Base-by-base conservation (phyloP, 108 stramenopile genomes). In the Thalassiosira profunda region DNA sequence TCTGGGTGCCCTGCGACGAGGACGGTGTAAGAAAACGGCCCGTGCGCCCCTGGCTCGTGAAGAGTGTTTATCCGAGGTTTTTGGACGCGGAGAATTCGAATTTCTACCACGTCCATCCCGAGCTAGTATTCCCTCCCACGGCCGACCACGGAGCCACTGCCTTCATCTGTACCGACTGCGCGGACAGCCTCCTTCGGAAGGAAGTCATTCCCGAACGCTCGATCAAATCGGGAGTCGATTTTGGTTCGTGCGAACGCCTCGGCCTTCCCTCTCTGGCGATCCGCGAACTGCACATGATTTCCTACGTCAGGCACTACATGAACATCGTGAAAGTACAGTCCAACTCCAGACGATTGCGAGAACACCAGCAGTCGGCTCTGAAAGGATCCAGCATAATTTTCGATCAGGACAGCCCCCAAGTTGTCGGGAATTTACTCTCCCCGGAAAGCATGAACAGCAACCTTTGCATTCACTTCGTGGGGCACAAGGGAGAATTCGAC, bases 341-440 rank as follows among this genome's bases (percentile, higher is more conserved):
- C 34, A 63, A 63, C 36, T 18, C 26, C 2, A 20, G 62, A 47
- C 44, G 43, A 34, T 29, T 36, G 28, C 42, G 62, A 29, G 62
- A 63, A 29, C 62, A 48, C n/a, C 24, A 25, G 8, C 62, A 63
- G 9, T 48, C 33, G 10, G 42, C 43, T n/a, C 10, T 63, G 12
- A 46, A 63, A 47, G 62, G 62, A 25, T 48, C 8, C 23, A 48
- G 28, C 23, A 63, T 63, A 9, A 15, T 47, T 48, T 63, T 63
- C 35, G 62, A 63, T 5, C 62, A 63, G 12, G 62, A 63, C 35
- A 26, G 46, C n/a, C 62, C 62, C 18, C 7, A 47, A 33, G 46
- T 48, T 28, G 30, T 30, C 5, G 18, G 10, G 3, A 45, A 48
- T 20, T 25, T 48, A 8, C 18, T 63, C 2, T 29, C 44, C 12